These are phyloP conservation scores for Eucalyptus globulus DNA, from an alignment of 345 rosid genomes.

Conservation along the genomic window DNA sequence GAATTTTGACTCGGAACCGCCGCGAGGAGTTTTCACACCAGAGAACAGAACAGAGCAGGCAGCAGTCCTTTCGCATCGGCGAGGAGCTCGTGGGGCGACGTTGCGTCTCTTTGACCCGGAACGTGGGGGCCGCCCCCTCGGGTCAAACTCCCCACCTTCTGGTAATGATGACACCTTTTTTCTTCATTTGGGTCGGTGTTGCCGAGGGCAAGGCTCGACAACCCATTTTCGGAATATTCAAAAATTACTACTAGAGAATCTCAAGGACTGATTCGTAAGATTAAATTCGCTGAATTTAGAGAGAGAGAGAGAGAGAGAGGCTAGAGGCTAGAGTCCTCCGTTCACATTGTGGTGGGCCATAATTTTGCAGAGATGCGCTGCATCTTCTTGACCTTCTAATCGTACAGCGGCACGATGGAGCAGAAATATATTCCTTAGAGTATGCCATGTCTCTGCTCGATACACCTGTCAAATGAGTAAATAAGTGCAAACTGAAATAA, in stretches of 20 bases:
- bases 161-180: neutral
- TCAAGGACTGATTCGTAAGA: neutral
- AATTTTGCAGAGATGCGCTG: neutral
- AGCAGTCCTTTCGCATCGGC: neutral
- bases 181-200: neutral
- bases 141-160: neutral
- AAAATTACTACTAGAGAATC: neutral
- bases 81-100: neutral
- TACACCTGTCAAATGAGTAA: neutral
- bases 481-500: rapidly evolving
- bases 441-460: too few species aligned
- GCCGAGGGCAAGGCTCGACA: neutral
- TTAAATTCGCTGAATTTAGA: too few species aligned
- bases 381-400: neutral
- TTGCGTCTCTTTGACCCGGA: neutral
- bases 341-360: neutral
- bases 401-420: neutral
- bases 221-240: neutral
- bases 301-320: too few species aligned
- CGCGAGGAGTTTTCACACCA: neutral
- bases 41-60: neutral
- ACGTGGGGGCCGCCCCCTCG: neutral
- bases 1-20: neutral
- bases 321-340: neutral
- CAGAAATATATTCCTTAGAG: neutral